Evolutionary conservation across 495 filamentous ascomycete genomes (phyloP), one percentile per base, ranked within the genome.

Genomic region (Hypoxylon trugodes): DNA sequence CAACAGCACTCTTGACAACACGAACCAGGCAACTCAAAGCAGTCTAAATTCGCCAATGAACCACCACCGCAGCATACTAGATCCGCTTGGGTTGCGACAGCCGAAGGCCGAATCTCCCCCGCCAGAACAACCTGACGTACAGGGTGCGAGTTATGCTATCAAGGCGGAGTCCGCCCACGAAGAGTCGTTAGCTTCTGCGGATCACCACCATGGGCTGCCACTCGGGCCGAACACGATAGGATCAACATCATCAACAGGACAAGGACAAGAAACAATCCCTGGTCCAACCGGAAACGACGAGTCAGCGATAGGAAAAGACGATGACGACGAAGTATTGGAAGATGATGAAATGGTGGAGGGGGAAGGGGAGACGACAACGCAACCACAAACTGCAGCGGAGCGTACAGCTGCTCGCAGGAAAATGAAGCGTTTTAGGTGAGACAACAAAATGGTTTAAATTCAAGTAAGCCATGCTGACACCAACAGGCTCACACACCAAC

Each of bases 391-490:
- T 19, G 86, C 85, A 8, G 87, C 87, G 9, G 90, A 92, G 74
- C 78, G 87, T 56, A 83, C 87, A 15, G 89, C 88, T 25, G 91
- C 95, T 61, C 89, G 93, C 71, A 87, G 93, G 67, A 97, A 96
- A 74, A 96, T 95, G 91, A 97, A 96, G 80, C 84, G 93, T 57
- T 96, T 96, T 68, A 86, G 93, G 93, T 96, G 83, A 66, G 86
- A 51, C 16, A 37, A 46, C 9, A 35, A 36, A 12, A 30, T 33
- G 26, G 37, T 50, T 38, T 26, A 41, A 50, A 30, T 35, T 1
- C 28, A 6, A 37, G 37, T 22, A 21, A 55, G 57, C 18, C 12
- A 22, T 65, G 50, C 60, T 60, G 51, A 48, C 48, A 40, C 10
- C 57, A 41, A 22, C 69, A 98, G 94, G 60, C 86, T 98, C 62